Conservation (phyloP, 129 eudicot species). For the Artemisia annua region DNA sequence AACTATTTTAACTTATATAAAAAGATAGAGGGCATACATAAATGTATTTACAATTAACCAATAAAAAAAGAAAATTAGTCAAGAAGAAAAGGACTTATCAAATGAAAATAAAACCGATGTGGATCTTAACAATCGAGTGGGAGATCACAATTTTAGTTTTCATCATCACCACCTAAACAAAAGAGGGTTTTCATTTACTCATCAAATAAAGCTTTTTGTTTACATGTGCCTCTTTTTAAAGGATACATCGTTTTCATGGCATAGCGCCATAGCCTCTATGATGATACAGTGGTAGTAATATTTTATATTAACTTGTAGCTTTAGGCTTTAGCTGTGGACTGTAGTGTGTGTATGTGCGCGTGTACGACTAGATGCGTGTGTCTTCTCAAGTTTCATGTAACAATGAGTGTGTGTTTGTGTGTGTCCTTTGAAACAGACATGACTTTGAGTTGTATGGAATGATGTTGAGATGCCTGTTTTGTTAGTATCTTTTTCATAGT, state of each 20-base stretch:
- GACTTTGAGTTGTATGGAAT: conserved; percentile 46
- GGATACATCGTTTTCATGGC: conserved; percentile 36
- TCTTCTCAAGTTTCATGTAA: conserved; percentile 43
- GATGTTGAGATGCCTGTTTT: conserved; percentile 39
- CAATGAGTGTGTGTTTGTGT: conserved; percentile 38
- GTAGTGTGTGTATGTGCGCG: conserved; percentile 20
- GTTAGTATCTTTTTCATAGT: conserved; percentile 20
- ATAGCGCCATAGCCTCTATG: conserved; percentile 26
- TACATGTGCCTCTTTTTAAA: conserved; percentile 4
- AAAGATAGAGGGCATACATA: not conserved
- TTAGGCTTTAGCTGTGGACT: conserved; percentile 27
- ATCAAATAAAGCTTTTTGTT: conserved; percentile 16
- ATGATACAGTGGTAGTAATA: conserved; percentile 25
- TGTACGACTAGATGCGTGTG: conserved; percentile 31
- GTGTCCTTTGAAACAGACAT: conserved; percentile 48
- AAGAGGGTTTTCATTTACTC: conserved; percentile 7
- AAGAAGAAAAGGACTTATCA: conserved; percentile 64
- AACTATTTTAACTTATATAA: not conserved
- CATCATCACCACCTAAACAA: conserved; percentile 33
- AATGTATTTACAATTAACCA: conserved; percentile 27
- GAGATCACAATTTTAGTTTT: conserved; percentile 34
- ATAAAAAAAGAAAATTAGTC: conserved; percentile 23
- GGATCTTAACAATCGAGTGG: conserved; percentile 30
- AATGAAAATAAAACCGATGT: conserved; percentile 40
- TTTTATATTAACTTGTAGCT: conserved; percentile 33